Base-by-base conservation (phyloP, 352 stramenopile genomes). In the Phytophthora fragariaefolia region DNA sequence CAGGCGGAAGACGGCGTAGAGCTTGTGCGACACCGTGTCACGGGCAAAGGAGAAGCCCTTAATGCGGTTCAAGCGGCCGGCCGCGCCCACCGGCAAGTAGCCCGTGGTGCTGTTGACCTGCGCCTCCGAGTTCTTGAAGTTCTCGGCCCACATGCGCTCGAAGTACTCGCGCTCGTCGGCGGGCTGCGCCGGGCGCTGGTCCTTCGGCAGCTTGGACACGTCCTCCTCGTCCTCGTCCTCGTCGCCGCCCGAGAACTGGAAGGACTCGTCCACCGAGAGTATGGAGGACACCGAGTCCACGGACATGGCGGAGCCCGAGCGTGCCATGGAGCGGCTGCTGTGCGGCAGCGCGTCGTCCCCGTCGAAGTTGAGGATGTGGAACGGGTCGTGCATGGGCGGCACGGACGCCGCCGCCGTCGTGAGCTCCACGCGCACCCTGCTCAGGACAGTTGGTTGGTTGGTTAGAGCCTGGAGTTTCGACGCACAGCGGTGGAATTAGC, bases 101-200 rank as follows among this genome's bases (percentile, higher is more conserved):
- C 74, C 81, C 4, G 81, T 89, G 15, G 83, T 86, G 73, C 85
- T 86, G 47, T 71, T 73, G 18, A 90, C 79, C 42, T 82, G 74
- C 18, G 85, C 86, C 53, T 91, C 83, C 7, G 84, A 93, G 17
- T 87, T 85, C 49, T 95, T 85, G 69, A 95, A 95, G 68, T 95
- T 95, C 57, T 87, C 80, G 15, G 85, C 80, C 86, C 86, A 95
- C 52, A 93, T 77, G 26, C 70, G 66, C 63, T 95, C 86, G 71
- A 91, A 95, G 69, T 93, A 95, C 63, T 92, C 84, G 46, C 86
- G 81, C 64, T 95, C 84, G 63, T 87, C 75, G 6, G 83, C 75
- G 10, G 86, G 86, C 27, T 95, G 86, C 6, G 84, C 65, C 13
- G 86, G 86, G 28, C 86, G 84, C 64, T 90, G 81, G 56, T 93